Base-by-base conservation (phyloP, 2,329 filamentous ascomycete species). In the Colletotrichum acutatum region DNA sequence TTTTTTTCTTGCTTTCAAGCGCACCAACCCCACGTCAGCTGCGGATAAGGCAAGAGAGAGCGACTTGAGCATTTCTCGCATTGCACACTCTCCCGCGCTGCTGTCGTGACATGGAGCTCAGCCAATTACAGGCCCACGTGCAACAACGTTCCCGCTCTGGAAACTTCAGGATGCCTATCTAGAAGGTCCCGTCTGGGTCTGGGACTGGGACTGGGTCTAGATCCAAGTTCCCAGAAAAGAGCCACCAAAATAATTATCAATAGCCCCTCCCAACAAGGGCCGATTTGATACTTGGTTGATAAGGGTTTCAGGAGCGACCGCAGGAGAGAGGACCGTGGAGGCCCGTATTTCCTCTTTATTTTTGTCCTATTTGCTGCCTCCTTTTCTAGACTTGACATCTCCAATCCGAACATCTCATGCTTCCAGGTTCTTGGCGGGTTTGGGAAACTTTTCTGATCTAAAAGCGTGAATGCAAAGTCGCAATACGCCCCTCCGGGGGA, bases 51-150 rank as follows among this genome's bases (percentile, higher is more conserved):
- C 28, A 28, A 9, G 49, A 52, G 30, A 46, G 16, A 52, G 30
- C 42, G 16, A 64, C 34, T 30, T 22, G 22, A 42, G 19, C 28
- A 37, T 58, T 62, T 66, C 52, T 58, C n/a, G 16, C 64, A 24
- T 37, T 22, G 49, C 32, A 26, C 11, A 61, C 61, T 49, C 60
- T 70, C 42, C 30, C 56, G 46, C 65, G 22, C 53, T 42, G 37
- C 22, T 46, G 32, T 49, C 46, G 46, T 22, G 19, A 34, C 61
- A 54, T 14, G 52, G 37, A 54, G 57, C 54, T 59, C 32, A 53
- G 30, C 77, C 78, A 79, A 78, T 78, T 74, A 60, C 30, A 60
- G 72, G 74, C 74, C 75, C 78, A 79, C 78, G 76, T 80, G 78
- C 75, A 69, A 68, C 64, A 11, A 53, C 37, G 30, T 22, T 42